These are phyloP conservation scores for Xylaria sp. DNA, from an alignment of 2,329 filamentous ascomycete species.

Conservation along the genomic window DNA sequence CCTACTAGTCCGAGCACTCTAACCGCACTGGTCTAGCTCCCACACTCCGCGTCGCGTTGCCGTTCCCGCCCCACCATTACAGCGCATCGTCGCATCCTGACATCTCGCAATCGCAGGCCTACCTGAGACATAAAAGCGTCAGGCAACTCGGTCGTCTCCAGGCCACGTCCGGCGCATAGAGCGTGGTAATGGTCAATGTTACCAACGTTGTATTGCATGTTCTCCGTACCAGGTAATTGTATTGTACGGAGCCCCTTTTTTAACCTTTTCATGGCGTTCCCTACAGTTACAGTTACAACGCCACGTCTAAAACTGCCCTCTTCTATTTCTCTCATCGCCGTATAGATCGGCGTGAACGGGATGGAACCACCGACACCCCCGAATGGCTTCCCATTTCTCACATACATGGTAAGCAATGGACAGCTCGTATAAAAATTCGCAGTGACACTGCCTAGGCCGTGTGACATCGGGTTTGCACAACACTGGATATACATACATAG, in stretches of 20 bases:
- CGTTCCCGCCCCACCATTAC: conserved; percentile 35
- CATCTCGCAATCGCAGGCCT: conserved; percentile 1
- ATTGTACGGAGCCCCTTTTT: not conserved
- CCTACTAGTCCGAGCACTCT: not conserved
- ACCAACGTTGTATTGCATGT: conserved; percentile 12
- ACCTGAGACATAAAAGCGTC: conserved; percentile 1
- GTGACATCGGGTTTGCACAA: conserved; percentile 29
- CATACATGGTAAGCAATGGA: not conserved
- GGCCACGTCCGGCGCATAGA: not conserved
- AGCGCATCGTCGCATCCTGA: conserved; percentile 13
- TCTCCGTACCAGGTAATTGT: conserved; percentile 8
- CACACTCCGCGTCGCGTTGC: conserved; percentile 26
- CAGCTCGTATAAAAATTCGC: conserved; percentile 11
- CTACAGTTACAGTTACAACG: conserved; percentile 1
- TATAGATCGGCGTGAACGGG: not conserved
- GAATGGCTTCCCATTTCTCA: not conserved
- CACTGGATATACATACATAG: not conserved
- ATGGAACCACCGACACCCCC: not conserved
- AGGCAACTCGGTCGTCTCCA: conserved; percentile 4
- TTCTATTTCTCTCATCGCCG: not conserved
- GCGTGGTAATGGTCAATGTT: conserved; percentile 10
- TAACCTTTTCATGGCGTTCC: not conserved
- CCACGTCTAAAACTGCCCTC: not conserved
- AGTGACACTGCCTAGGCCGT: conserved; percentile 4
- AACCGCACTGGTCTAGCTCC: conserved; percentile 22